Evolutionary conservation across 257 asterid species (phyloP), one percentile per base, ranked within the genome.

Genomic region (Gentiana macrophylla): DNA sequence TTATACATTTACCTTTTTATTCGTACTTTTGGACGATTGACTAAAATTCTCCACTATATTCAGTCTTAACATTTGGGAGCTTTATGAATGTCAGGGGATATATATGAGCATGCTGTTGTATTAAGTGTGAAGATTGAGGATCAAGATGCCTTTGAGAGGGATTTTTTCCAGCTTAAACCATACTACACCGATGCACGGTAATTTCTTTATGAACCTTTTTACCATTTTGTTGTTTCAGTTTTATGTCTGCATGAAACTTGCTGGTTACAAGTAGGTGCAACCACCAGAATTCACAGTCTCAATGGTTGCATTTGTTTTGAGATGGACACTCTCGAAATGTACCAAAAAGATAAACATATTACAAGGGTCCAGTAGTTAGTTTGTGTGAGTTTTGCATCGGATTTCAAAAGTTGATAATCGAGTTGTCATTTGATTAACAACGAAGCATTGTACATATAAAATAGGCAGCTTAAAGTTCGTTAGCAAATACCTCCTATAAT

Each of bases 61-160:
- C 33, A 50, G 51, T 56, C 12, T 41, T 35, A 37, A 41, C 45
- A 10, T 49, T 8, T 47, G 10, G 48, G 50, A 37, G 50, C 12
- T 47, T 32, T 57, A 62, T 49, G 56, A 62, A 59, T 49, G 63
- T 62, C 67, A 90, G 99, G 97, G 75, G 95, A 88, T 66, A 82
- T 92, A 61, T 92, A 80, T 35, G 99, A 92, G 80, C 91, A 83
- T 68, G 99, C 97, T 41, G 94, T 92, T 65, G 78, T 88, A 57
- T 69, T 89, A 52, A 80, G 94, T 51, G 95, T 92, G 77, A 86
- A 86, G 79, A 74, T 65, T 67, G 94, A 88, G 75, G 95, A 92
- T 60, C 95, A 88, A 62, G 92, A 80, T 59, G 89, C 97, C 57
- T 86, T 92, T 57, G 97, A 92, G 78, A 84, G 99, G 72, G 97